Conservation (phyloP, 2,329 filamentous ascomycete species). For the Aspergillus candidus region DNA sequence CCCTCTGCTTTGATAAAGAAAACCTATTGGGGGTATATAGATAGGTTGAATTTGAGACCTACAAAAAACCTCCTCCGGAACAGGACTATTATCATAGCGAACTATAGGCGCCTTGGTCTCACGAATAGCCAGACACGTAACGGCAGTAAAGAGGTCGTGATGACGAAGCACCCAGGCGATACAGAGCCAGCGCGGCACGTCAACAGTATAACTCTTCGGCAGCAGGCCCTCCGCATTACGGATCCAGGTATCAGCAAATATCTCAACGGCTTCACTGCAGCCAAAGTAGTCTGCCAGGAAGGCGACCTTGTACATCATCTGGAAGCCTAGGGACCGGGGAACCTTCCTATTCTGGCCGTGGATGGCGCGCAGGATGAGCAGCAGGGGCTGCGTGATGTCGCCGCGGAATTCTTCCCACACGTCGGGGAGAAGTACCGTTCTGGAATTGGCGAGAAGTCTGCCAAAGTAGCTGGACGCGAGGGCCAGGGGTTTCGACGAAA, state of each 20-base stretch:
- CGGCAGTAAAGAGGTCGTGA: neutral
- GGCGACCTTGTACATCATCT: constrained; percentile 42
- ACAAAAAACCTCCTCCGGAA: no score
- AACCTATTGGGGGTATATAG: no score
- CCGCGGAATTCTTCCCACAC: no score
- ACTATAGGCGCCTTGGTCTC: neutral
- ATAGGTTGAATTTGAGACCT: no score
- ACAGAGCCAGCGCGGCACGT: constrained; percentile 17
- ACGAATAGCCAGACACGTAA: constrained; percentile 2
- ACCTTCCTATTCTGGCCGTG: constrained; percentile 41
- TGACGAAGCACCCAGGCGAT: constrained; percentile 4
- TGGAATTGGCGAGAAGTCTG: neutral
- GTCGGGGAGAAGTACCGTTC: neutral
- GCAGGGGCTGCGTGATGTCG: constrained; percentile 14
- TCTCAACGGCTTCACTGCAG: constrained; percentile 39
- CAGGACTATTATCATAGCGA: neutral
- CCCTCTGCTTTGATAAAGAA: no score
- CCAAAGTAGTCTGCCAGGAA: constrained; percentile 41
- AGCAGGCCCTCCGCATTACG: constrained; percentile 12
- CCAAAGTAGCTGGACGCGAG: constrained; percentile 2
- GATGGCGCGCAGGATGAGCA: constrained; percentile 42
- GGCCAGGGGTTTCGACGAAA: constrained; percentile 6
- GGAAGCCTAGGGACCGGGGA: constrained; percentile 33
- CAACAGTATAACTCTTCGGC: neutral
- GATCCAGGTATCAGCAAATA: constrained; percentile 41